These are phyloP conservation scores for Penicillium simplicissimum DNA, from an alignment of 495 filamentous ascomycete species.

Conservation along the genomic window DNA sequence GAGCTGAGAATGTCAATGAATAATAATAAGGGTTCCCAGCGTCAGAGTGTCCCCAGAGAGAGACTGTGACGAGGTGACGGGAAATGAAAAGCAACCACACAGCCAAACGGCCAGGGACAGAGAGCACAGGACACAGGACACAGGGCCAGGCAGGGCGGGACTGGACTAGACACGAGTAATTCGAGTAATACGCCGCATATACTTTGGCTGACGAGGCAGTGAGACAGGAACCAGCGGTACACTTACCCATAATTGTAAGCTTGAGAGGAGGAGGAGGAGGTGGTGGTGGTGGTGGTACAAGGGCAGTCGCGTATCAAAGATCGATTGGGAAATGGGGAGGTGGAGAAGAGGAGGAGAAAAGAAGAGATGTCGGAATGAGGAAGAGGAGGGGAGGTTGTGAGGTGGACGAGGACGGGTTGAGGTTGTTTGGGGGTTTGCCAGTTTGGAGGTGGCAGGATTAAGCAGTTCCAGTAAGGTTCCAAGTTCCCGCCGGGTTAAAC, in stretches of 20 bases:
- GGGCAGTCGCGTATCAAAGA: background rate
- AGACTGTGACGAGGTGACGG: too few species aligned
- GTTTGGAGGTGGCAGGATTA: background rate
- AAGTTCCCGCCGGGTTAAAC: too few species aligned
- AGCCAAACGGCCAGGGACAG: too few species aligned
- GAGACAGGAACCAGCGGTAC: conserved; percentile 1
- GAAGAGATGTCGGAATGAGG: conserved; percentile 2
- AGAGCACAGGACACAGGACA: too few species aligned
- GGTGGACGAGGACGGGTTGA: background rate
- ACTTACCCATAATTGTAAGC: background rate
- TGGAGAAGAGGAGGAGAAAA: conserved; percentile 2
- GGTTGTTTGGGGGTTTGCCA: background rate
- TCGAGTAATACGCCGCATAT: background rate
- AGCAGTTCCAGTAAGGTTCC: background rate
- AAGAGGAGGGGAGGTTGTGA: background rate
- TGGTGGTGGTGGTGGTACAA: background rate
- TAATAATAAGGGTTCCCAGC: too few species aligned
- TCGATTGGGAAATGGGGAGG: background rate
- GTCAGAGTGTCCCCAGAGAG: too few species aligned
- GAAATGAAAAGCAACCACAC: too few species aligned
- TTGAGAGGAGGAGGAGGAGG: too few species aligned
- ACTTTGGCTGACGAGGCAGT: background rate
- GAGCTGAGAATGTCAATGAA: background rate
- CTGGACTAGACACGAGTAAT: background rate
- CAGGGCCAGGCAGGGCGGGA: background rate